Evolutionary conservation across 768 basidiomycete species (phyloP), one percentile per base, ranked within the genome.

Genomic region (Mycena crocata): DNA sequence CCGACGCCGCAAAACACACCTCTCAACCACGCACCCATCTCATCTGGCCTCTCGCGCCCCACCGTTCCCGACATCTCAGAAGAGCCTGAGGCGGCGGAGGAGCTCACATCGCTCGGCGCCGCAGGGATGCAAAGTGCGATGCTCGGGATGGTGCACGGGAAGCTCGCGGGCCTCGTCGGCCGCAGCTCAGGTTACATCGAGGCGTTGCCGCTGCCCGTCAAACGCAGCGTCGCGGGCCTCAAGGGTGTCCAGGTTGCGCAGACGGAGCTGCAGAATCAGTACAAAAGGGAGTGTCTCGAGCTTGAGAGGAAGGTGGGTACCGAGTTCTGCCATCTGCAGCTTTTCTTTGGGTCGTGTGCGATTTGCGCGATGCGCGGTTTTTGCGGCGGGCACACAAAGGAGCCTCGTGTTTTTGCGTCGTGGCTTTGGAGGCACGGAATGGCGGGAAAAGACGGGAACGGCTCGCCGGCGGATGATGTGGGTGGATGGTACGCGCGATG

Each of bases 1-100:
- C 95, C 95, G 10, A 98, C 95, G 19, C 95, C 95, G 26, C 93
- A 94, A 83, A 97, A 98, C 81, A 97, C 96, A 4, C 96, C 95
- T 14, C 81, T 95, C 67, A 89, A 83, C 58, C 88, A 93, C 71
- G 93, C 93, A 15, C 94, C 94, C 60, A 91, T 97, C 79, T 85
- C 90, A 1, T 66, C 81, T 8, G 93, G 91, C 61, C 85, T 96
- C 66, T 95, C 94, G 49, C 89, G 93, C 72, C 96, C 96, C 12
- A 91, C 93, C 2, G 93, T 94, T 56, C 94, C 94, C 69, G 93
- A 93, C 80, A 95, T 95, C 80, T 81, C 89, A 42, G 94, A 96
- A 79, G 93, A 92, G 71, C 86, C 84, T 24, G 90, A 87, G 60
- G 91, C 87, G 32, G 89, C 87, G 40, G 86, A 85, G 64, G 85